Base-by-base conservation (phyloP, 2,329 filamentous ascomycete genomes). In the Neurospora sp. region DNA sequence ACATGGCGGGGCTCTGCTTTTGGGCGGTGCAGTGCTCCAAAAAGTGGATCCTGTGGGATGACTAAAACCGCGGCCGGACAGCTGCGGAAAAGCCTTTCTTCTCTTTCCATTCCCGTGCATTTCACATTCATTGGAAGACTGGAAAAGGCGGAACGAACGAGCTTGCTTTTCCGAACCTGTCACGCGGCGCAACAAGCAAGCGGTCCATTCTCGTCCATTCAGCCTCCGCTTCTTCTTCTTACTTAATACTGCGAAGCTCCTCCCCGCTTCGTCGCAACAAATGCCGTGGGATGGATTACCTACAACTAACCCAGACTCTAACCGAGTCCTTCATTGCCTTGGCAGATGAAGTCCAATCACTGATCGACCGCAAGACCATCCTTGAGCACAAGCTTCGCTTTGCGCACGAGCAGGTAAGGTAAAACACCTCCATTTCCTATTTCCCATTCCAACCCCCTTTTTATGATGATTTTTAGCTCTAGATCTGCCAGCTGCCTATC, bases 381-480 rank as follows among this genome's bases (percentile, higher is more conserved):
- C 81, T 90, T 71, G 87, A 90, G 80, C 87, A 90, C 79, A 90
- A 90, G 79, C 82, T 90, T 74, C 84, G 86, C 68, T 90, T 87
- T 80, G 88, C 88, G 39, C 87, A 89, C 74, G 87, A 89, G 78
- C 87, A 89, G 84, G 88, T 90, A 83, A 71, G 73, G 69, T 72
- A 70, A 69, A 52, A 40, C 67, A 71, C 52, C 66, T 40, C 66
- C 15, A 62, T 66, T 68, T 72, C 71, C 43, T 66, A 70, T 70
- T 69, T 70, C 19, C 33, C 23, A 40, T 66, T 37, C 67, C 70
- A 19, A 41, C 66, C 41, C 17, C 67, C 36, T 71, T 73, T 72
- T 67, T 72, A 71, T 77, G 74, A 82, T 84, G 82, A 84, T 82
- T 76, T 76, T 91, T 92, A 92, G 91, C 91, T 93, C 91, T 92